Conservation (phyloP, 2,329 filamentous ascomycete species). For the Aureobasidium sp. region DNA sequence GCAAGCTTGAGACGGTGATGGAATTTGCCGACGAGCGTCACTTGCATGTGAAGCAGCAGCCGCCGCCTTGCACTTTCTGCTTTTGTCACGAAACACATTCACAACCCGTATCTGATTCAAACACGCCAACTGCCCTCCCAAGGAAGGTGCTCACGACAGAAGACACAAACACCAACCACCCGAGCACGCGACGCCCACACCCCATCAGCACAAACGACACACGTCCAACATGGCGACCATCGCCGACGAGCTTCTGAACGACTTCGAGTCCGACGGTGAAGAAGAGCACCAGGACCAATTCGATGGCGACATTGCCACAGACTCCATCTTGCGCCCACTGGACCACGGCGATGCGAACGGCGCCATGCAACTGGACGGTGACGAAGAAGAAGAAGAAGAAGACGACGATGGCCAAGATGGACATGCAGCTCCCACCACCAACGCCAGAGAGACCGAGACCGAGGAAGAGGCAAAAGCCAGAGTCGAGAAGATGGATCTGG, state of each 20-base stretch:
- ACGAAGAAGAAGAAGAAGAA: conserved; percentile 45
- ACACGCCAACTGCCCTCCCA: not conserved
- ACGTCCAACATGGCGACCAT: conserved; percentile 65
- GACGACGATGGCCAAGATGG: conserved; percentile 30
- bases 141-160: not conserved
- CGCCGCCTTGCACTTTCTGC: not conserved
- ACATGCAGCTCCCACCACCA: conserved; percentile 48
- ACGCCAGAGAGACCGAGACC: conserved; percentile 48
- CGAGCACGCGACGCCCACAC: not conserved
- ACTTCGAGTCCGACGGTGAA: conserved; percentile 77
- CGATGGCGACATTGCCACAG: conserved; percentile 8
- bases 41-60: conserved; percentile 1
- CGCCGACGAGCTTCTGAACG: conserved; percentile 84
- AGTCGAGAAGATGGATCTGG: conserved; percentile 74
- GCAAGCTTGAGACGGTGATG: not conserved
- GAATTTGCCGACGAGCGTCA: not conserved
- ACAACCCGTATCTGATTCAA: not conserved
- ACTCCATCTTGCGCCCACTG: conserved; percentile 7
- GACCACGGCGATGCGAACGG: conserved; percentile 18
- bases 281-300: conserved; percentile 35
- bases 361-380: conserved; percentile 45
- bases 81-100: too few species aligned
- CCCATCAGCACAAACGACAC: not conserved
- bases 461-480: conserved; percentile 65
- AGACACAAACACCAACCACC: not conserved